Evolutionary conservation across 495 filamentous ascomycete species (phyloP).

Genomic region (Penicillium robsamsonii): DNA sequence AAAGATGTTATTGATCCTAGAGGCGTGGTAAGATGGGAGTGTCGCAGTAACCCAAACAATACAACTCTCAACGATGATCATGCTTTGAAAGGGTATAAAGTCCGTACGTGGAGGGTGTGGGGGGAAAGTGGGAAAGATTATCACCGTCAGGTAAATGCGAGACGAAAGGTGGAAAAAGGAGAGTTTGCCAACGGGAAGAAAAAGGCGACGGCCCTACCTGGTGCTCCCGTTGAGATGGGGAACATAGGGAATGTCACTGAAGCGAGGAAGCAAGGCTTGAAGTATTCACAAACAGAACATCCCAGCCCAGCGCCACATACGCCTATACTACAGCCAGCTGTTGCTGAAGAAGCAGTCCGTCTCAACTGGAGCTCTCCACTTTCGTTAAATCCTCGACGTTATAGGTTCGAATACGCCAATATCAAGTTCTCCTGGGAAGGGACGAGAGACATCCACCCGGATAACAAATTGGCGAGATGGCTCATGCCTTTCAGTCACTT

Average conservation of each 20-base stretch:
- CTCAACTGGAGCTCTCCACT: conserved; percentile 16
- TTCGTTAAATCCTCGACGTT: conserved; percentile 4
- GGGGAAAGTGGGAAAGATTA: conserved; percentile 17
- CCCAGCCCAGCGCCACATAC: not conserved
- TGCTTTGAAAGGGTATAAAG: conserved; percentile 20
- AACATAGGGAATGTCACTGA: too few species aligned
- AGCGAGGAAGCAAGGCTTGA: too few species aligned
- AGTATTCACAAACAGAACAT: not conserved
- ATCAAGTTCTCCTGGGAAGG: conserved; percentile 21
- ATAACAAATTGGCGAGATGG: not conserved
- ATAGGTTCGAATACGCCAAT: conserved; percentile 12
- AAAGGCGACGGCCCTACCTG: not conserved
- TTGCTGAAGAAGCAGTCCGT: conserved; percentile 11
- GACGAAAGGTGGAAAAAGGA: not conserved
- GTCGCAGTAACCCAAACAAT: conserved; percentile 17
- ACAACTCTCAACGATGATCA: conserved; percentile 5
- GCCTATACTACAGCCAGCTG: not conserved
- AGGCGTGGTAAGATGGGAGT: conserved; percentile 17
- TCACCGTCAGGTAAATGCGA: conserved; percentile 14
- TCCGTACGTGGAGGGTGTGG: conserved; percentile 18
- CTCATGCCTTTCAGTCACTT: conserved; percentile 19
- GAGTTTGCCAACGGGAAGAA: not conserved
- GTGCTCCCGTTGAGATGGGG: not conserved
- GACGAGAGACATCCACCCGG: conserved; percentile 10
- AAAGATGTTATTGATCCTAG: conserved; percentile 15